These are phyloP conservation scores for Suhomyces faveliae DNA, from an alignment of 805 yeast species.

Conservation along the genomic window DNA sequence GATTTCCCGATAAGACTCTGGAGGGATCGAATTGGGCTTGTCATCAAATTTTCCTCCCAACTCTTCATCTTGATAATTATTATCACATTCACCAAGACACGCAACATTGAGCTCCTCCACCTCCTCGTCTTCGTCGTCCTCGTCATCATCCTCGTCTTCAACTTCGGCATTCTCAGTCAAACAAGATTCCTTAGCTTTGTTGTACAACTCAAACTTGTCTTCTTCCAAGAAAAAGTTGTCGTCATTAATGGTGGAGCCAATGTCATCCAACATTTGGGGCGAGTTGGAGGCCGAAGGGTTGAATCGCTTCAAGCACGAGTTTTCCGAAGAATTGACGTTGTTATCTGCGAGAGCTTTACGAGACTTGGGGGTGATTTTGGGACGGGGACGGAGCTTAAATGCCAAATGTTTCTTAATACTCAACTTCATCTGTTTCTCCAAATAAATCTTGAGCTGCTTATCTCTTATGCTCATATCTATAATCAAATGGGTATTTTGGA, in stretches of 20 bases:
- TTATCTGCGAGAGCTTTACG: conserved; percentile 17
- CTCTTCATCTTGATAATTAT: neutral
- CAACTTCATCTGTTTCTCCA: conserved; percentile 35
- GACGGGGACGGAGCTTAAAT: conserved; percentile 30
- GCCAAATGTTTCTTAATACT: conserved; percentile 31
- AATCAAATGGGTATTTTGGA: conserved; percentile 75
- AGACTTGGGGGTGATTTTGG: conserved; percentile 35
- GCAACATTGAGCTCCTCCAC: conserved; percentile 16
- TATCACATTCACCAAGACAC: neutral
- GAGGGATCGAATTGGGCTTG: conserved; percentile 8
- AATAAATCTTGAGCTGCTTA: conserved; percentile 35
- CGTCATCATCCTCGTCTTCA: conserved; percentile 24
- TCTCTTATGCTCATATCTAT: conserved; percentile 56
- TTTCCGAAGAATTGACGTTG: neutral
- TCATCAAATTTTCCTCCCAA: conserved; percentile 2
- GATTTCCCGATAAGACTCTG: neutral
- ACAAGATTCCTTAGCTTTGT: conserved; percentile 19
- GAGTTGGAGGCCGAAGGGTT: conserved; percentile 38
- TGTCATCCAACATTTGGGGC: conserved; percentile 38
- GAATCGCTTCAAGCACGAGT: conserved; percentile 21
- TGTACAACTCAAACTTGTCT: conserved; percentile 34
- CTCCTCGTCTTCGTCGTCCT: conserved; percentile 27
- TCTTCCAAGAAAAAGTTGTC: conserved; percentile 32
- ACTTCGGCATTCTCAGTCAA: conserved; percentile 20
- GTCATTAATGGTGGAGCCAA: conserved; percentile 25